Percentiles rank a stretch among this genome's conserved stretches.
Conservation (phyloP, 176 grass and related monocot genomes). For the Poa annua region DNA sequence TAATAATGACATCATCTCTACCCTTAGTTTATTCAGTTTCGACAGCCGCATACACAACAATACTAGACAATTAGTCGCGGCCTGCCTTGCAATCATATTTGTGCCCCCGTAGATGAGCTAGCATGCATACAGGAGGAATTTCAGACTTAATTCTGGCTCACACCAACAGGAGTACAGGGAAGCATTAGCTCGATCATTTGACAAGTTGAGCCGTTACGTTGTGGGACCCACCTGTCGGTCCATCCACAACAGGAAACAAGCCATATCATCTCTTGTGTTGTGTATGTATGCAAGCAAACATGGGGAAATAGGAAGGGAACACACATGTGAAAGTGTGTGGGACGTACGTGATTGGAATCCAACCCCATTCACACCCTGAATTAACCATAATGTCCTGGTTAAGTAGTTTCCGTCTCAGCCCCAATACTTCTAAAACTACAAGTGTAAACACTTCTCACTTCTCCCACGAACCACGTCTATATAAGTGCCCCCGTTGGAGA, state of each 20-base stretch:
- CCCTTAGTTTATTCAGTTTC: background rate
- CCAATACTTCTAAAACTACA: background rate
- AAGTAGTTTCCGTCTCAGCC: background rate
- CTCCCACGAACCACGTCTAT: background rate
- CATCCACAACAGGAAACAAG: background rate
- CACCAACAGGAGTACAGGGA: background rate
- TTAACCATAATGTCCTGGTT: background rate
- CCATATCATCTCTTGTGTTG: background rate
- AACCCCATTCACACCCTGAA: background rate
- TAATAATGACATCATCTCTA: background rate
- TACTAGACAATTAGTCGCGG: background rate
- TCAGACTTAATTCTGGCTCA: conserved; percentile 28
- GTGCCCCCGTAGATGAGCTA: background rate
- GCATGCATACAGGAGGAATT: conserved; percentile 17
- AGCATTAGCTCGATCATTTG: conserved; percentile 29
- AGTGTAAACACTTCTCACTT: background rate
- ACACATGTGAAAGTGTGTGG: background rate
- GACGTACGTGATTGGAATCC: background rate
- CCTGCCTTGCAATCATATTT: conserved; percentile 15
- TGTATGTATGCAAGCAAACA: too few species aligned
- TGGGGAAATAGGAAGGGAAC: too few species aligned
- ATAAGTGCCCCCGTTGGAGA: conserved; percentile 15
- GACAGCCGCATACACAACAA: background rate
- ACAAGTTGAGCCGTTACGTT: background rate
- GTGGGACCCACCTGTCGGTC: background rate